Percentiles rank a stretch among this genome's conserved stretches.
Evolutionary conservation across 768 basidiomycete species (phyloP).

Genomic region (Boletus reticulatus): DNA sequence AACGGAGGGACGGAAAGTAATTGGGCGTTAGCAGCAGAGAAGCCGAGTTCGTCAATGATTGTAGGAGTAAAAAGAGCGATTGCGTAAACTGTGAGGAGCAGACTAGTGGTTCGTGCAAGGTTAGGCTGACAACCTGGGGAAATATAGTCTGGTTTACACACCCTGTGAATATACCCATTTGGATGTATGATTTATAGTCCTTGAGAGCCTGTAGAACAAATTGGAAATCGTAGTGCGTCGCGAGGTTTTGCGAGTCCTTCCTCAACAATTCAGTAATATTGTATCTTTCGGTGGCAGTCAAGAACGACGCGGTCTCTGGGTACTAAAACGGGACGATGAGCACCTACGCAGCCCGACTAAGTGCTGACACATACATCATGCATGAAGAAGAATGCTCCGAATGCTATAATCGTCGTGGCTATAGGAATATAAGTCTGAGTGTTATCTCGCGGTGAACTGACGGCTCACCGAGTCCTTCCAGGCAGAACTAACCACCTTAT

Average conservation of each 20-base stretch:
- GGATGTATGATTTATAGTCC: conserved; percentile 41
- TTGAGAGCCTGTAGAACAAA: conserved; percentile 49
- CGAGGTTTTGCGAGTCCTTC: conserved; percentile 43
- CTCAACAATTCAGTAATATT: conserved; percentile 36
- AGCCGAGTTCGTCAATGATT: conserved; percentile 50
- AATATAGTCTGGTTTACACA: conserved; percentile 11
- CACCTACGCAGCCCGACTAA: background rate
- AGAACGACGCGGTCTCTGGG: conserved; percentile 56
- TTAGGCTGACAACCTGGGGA: background rate
- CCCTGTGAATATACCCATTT: conserved; percentile 41
- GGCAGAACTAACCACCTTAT: conserved; percentile 21
- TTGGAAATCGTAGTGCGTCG: conserved; percentile 42
- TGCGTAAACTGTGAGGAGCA: conserved; percentile 44
- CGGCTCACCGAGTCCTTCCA: conserved; percentile 26
- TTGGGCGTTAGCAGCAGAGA: conserved; percentile 48
- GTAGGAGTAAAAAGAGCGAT: conserved; percentile 50
- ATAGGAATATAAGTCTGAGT: background rate
- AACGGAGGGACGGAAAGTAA: conserved; percentile 49
- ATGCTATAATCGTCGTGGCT: conserved; percentile 26
- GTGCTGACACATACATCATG: conserved; percentile 39
- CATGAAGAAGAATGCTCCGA: conserved; percentile 47
- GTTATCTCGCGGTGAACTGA: background rate
- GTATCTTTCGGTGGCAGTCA: conserved; percentile 43
- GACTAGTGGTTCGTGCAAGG: conserved; percentile 18
- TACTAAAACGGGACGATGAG: conserved; percentile 33